Conservation (phyloP, 129 eudicot species). For the Tagetes patula region DNA sequence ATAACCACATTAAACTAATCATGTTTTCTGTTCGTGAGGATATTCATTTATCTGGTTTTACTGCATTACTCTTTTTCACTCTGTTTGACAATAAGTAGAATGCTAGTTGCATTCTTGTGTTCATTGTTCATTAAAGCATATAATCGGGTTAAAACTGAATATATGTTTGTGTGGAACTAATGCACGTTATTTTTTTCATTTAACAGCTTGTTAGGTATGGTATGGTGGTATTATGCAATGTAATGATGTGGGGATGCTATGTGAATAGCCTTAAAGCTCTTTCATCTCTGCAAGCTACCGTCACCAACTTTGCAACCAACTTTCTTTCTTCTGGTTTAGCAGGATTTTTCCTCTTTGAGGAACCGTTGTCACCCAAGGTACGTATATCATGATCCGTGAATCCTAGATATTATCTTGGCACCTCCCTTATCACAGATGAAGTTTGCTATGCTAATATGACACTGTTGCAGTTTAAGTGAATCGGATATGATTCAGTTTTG, state of each 20-base stretch:
- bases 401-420: not conserved
- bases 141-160: not conserved
- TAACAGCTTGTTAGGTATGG: slow-evolving; percentile 72
- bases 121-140: slow-evolving; percentile 21
- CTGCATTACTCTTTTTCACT: not conserved
- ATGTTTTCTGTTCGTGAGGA: not conserved
- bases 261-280: slow-evolving; percentile 91
- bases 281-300: slow-evolving; percentile 96
- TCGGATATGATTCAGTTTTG: not conserved
- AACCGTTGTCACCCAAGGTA: slow-evolving; percentile 71
- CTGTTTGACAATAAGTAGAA: not conserved
- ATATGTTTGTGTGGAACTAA: slow-evolving; percentile 11
- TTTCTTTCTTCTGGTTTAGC: slow-evolving; percentile 89
- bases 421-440: not conserved
- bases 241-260: slow-evolving; percentile 96
- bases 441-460: slow-evolving; percentile 3
- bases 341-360: slow-evolving; percentile 83
- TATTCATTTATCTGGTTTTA: not conserved
- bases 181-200: slow-evolving; percentile 5
- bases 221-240: slow-evolving; percentile 67
- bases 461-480: not conserved
- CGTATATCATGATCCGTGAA: not conserved
- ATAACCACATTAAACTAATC: not conserved
- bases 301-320: slow-evolving; percentile 89
- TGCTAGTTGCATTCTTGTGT: not conserved